phyloP scores from a whole-genome alignment of 495 filamentous ascomycete genomes.

The Pseudoneurospora amorphoporcata region DNA sequence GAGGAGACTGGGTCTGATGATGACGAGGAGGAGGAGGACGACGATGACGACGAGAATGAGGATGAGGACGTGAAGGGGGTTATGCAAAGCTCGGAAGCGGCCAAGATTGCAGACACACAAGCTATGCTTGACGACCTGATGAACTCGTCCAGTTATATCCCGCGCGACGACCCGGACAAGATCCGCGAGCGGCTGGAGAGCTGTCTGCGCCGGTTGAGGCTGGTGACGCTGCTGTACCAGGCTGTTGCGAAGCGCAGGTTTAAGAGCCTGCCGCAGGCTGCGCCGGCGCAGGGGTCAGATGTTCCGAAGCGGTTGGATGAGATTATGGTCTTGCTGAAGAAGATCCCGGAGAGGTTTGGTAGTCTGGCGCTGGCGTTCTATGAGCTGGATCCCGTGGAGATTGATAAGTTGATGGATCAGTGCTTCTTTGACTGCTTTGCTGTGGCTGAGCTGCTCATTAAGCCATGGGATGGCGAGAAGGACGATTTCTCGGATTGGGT shows the following conservation, averaged over 20 bases:
- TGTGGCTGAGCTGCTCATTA: slow-evolving; percentile 32
- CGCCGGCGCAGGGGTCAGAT: slow-evolving; percentile 14
- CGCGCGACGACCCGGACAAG: slow-evolving; percentile 41
- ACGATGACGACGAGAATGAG: slow-evolving; percentile 20
- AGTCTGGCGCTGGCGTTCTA: slow-evolving; percentile 37
- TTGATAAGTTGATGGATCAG: slow-evolving; percentile 36
- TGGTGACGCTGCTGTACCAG: slow-evolving; percentile 47
- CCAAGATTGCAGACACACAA: slow-evolving; percentile 23
- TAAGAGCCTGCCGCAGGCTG: slow-evolving; percentile 36
- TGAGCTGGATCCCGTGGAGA: slow-evolving; percentile 36
- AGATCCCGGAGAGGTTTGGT: slow-evolving; percentile 30
- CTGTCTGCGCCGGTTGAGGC: slow-evolving; percentile 44
- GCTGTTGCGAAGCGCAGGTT: slow-evolving; percentile 51
- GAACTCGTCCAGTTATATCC: slow-evolving; percentile 42
- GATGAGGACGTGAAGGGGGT: slow-evolving; percentile 15
- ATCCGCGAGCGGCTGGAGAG: slow-evolving; percentile 48
- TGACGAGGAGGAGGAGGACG: slow-evolving; percentile 31
- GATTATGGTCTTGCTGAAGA: slow-evolving; percentile 28
- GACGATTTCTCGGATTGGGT: slow-evolving; percentile 42
- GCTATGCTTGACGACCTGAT: slow-evolving; percentile 46
- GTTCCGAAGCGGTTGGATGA: slow-evolving; percentile 34
- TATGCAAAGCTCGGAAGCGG: slow-evolving; percentile 11
- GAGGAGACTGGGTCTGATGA: slow-evolving; percentile 48
- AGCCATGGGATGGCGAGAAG: slow-evolving; percentile 32
- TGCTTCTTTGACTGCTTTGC: slow-evolving; percentile 40